Evolutionary conservation across 345 rosid genomes (phyloP).

Genomic region (Sisymbrium irio): DNA sequence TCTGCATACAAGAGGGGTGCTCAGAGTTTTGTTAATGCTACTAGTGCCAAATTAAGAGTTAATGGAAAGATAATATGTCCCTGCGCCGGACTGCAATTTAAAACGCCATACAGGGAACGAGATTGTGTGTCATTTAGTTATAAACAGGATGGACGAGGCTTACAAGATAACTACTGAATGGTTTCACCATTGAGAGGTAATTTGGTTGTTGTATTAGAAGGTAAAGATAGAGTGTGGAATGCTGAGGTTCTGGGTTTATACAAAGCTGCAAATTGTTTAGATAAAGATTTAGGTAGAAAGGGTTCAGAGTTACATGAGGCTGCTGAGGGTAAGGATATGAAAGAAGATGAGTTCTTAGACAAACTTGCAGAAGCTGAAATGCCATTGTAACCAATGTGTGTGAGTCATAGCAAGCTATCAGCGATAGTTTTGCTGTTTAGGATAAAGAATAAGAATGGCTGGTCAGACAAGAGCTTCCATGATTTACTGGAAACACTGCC

Average conservation of each 20-base stretch:
- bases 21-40: neutral
- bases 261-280: neutral
- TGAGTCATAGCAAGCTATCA: neutral
- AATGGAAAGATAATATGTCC: neutral
- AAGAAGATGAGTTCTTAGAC: neutral
- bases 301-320: neutral
- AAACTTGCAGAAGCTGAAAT: neutral
- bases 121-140: neutral
- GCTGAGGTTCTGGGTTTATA: neutral
- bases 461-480: too few species aligned
- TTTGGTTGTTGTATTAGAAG: neutral
- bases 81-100: neutral
- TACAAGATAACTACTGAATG: neutral
- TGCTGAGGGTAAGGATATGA: neutral
- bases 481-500: too few species aligned
- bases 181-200: neutral
- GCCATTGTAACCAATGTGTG: neutral
- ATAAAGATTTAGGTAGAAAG: neutral
- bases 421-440: neutral
- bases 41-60: neutral
- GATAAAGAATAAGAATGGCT: neutral
- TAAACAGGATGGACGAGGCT: neutral
- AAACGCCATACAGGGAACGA: neutral
- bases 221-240: neutral
- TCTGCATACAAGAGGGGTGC: neutral